Base-by-base conservation (phyloP, 1,284 basidiomycete species). In the Wolfiporia cocos region DNA sequence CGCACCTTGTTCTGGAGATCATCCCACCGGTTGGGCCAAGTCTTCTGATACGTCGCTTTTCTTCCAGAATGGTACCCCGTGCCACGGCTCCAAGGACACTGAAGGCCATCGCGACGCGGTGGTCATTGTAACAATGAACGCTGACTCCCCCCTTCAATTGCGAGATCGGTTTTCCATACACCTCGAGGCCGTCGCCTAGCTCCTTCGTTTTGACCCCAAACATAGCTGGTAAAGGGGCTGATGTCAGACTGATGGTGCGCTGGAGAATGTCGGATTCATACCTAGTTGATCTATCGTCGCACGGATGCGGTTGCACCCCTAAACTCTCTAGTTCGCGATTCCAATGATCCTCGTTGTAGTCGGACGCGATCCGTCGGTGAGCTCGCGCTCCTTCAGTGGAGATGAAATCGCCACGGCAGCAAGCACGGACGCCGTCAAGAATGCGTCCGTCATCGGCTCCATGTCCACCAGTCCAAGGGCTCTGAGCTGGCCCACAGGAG, bases 21-120 rank as follows among this genome's bases (percentile, higher is more conserved):
- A 59, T 98, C 96, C 93, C 95, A 99, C 90, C 94, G 99, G 61
- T 94, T 93, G 2, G 95, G 95, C 95, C 95, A 99, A 0, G 95
- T 99, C 76, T 99, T 99, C 66, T 97, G 18, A 99, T 94, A 57
- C 95, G 98, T 41, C 95, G 76, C 68, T 96, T 97, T 69, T 99
- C 95, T 59, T 97, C 92, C 29, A 99, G 71, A 47, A 92, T 69
- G 1, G 90, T 91, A 21, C 79, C 81, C 26, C 75, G 67, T 21
- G 93, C 70, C 2, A 90, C 74, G 7, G 83, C 76, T 3, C 85
- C 84, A 15, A 99, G 71, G 17, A 98, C 92, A 45, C 86, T 86
- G 70, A 98, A 97, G 0, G 95, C 92, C 95, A 99, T 99, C 5
- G 94, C 95, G 11, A 99, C 94, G 39, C 95, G 88, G 62, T 99